Evolutionary conservation across 306 rosid genomes (phyloP).

Genomic region (Oxytropis ochrocephala): DNA sequence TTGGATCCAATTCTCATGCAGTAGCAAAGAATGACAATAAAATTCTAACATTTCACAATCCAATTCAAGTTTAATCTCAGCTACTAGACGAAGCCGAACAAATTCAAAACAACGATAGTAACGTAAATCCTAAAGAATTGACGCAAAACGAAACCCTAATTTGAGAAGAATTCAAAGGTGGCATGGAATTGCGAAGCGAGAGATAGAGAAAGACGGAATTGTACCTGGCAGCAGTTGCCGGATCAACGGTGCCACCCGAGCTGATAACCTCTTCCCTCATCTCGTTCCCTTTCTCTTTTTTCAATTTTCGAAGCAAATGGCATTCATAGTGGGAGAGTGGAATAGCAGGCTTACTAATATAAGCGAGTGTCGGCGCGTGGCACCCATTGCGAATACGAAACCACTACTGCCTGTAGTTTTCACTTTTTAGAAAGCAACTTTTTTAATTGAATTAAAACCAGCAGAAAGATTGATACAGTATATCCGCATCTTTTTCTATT

Average conservation of each 20-base stretch:
- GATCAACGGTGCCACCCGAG: slow-evolving; percentile 84
- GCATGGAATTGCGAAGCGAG: not conserved
- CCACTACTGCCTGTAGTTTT: not conserved
- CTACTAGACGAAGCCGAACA: not conserved
- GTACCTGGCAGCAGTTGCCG: slow-evolving; percentile 91
- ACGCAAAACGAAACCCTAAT: slow-evolving; percentile 21
- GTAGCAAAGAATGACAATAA: not conserved
- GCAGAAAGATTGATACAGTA: too few species aligned
- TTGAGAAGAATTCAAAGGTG: not conserved
- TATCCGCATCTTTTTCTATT: too few species aligned
- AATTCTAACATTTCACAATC: not conserved
- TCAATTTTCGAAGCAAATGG: slow-evolving; percentile 30
- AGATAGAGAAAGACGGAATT: not conserved
- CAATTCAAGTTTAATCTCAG: not conserved
- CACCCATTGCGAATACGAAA: not conserved
- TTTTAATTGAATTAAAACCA: not conserved
- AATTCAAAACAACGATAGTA: slow-evolving; percentile 32
- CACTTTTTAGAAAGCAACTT: not conserved
- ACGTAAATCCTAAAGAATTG: not conserved
- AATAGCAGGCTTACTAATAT: not conserved
- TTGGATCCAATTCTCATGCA: slow-evolving; percentile 17
- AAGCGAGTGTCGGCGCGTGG: slow-evolving; percentile 24
- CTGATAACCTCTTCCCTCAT: slow-evolving; percentile 98
- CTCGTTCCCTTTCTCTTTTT: slow-evolving; percentile 11
- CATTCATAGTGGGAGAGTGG: not conserved